Evolutionary conservation across 192 early-diverging fungal species (phyloP), one percentile per base, ranked within the genome.

Genomic region (Coemansia sp.): DNA sequence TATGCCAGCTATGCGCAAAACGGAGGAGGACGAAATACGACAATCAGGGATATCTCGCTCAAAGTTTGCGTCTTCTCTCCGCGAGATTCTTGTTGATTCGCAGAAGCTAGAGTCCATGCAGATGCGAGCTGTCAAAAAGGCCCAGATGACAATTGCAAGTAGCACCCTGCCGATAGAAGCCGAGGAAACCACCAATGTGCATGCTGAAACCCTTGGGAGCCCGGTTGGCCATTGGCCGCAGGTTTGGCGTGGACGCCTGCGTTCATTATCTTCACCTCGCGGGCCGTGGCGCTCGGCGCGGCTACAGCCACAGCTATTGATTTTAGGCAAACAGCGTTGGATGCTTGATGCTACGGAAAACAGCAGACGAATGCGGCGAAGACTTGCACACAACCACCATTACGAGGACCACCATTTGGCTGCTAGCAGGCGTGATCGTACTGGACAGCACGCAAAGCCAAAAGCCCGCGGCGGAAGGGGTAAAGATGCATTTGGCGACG

Each of bases 1-100:
- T 49, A 78, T 78, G 75, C 75, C 75, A 5, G 66, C 62, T 4
- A 78, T 78, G 75, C 75, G 75, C 46, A 62, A 29, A 25, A 36
- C 57, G 22, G 75, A 78, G 35, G 75, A 78, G 53, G 59, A 59
- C 8, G 75, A 78, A 43, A 78, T 78, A 69, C 56, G 56, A 5
- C 59, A 58, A 29, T 59, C 75, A 2, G 46, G 38, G 14, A 13
- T 32, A 11, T 76, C 70, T 35, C 70, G 61, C 62, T 10, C 43
- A n/a, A 11, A 25, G 33, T 78, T 78, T 73, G 66, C 75, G 3
- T 20, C 32, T 9, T 54, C 61, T 5, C 43, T 78, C 19, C 66
- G 61, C 29, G 67, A 69, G 19, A 38, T 60, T 14, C 70, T 78
- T 33, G 63, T 40, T 40, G 48, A n/a, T 13, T 73, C 70, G 5